Percentiles rank a stretch among this genome's conserved stretches.
Conservation (phyloP, 345 rosid species). For the Excoecaria cochinchinensis region DNA sequence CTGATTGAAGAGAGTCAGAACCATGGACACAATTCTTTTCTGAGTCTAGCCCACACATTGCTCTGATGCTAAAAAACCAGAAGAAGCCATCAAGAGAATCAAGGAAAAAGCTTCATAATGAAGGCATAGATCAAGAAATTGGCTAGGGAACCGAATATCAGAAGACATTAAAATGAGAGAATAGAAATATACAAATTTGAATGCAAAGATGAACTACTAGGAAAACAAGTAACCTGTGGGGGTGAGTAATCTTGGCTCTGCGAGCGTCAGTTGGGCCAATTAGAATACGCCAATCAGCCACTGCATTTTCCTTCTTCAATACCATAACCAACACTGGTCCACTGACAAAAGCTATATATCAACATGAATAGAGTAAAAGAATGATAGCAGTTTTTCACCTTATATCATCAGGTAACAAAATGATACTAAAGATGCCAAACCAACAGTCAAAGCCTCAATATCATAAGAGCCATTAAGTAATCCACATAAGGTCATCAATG, state of each 20-base stretch:
- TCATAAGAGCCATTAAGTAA: background rate
- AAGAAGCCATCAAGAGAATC: slow-evolving; percentile 12
- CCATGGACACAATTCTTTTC: slow-evolving; percentile 81
- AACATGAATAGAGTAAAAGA: background rate
- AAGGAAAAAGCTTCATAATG: background rate
- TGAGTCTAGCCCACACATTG: slow-evolving; percentile 65
- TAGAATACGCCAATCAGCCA: slow-evolving; percentile 76
- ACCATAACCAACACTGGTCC: slow-evolving; percentile 81
- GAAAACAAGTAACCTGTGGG: slow-evolving; percentile 9
- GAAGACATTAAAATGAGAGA: background rate
- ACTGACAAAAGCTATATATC: slow-evolving; percentile 31
- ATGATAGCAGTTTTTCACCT: background rate
- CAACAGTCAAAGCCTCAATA: background rate
- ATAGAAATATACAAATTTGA: background rate
- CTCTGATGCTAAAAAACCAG: slow-evolving; percentile 57
- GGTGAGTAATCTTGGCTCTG: slow-evolving; percentile 71
- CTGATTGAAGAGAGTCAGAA: slow-evolving; percentile 73
- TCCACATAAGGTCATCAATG: background rate
- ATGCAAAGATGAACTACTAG: slow-evolving; percentile 5
- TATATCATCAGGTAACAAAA: background rate
- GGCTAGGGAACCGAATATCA: background rate
- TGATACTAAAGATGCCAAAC: background rate
- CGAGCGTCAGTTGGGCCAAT: slow-evolving; percentile 81
- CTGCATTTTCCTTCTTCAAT: slow-evolving; percentile 72
- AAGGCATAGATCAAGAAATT: background rate